Evolutionary conservation across 768 basidiomycete species (phyloP), one percentile per base, ranked within the genome.

Genomic region (Gyrodon lividus): DNA sequence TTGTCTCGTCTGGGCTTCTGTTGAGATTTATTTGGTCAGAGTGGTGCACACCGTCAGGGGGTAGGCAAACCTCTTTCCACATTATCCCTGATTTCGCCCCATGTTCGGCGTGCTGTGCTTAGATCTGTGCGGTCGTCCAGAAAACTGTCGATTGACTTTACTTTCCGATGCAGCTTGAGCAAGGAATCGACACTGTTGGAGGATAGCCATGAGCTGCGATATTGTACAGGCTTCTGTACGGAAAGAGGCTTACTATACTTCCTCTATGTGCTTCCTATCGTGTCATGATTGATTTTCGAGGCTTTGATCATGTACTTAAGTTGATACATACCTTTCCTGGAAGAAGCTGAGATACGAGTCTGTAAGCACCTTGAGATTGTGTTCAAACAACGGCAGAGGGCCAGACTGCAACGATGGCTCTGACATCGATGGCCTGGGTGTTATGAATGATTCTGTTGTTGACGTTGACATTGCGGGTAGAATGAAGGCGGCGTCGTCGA

Each of bases 11-110:
- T 93, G 87, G 13, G 86, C 82, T 75, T 97, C 93, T 92, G 69
- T 40, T 40, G 38, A 44, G 51, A 46, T 47, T 48, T 51, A 48
- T 57, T 48, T 45, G 39, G 33, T 51, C 24, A 54, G 43, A 28
- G 22, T 30, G 12, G 6, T n/a, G 31, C 26, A 31, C 6, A 34
- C 23, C 42, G n/a, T 40, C 23, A 48, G 37, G 5, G 24, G 17
- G 20, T 10, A 26, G 44, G 64, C 75, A 43, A 52, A 85, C 89
- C 89, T 76, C 92, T 74, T 63, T 92, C 91, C 22, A 92, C 72
- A 60, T 87, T 92, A 63, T 96, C 93, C 35, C 89, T 76, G 10
- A 93, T 78, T 69, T 97, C 93, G 17, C 72, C 71, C 93, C 93
- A 97, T 19, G 83, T 91, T 50, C 75, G 77, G 50, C 92, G 77